Conservation (phyloP, 2,329 filamentous ascomycete genomes). For the Alternaria panax region DNA sequence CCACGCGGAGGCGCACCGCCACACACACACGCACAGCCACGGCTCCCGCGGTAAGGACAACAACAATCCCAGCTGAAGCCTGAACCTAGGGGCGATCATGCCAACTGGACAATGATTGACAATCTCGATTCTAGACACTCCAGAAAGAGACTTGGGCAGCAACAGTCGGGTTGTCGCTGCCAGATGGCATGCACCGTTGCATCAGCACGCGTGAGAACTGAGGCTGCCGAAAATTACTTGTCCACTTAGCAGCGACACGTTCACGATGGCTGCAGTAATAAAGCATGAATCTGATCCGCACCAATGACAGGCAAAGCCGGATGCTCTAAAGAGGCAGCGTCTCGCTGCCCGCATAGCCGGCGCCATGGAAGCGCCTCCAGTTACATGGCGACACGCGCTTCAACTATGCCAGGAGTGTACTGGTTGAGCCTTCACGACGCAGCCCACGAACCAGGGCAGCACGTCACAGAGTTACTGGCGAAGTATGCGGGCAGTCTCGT, state of each 20-base stretch:
- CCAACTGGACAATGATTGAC: slow-evolving; percentile 13
- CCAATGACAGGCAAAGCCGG: slow-evolving; percentile 11
- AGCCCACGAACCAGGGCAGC: slow-evolving; percentile 38
- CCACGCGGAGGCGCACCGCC: slow-evolving; percentile 8
- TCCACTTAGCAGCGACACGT: slow-evolving; percentile 45
- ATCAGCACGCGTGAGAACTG: slow-evolving; percentile 34
- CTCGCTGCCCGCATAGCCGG: slow-evolving; percentile 46
- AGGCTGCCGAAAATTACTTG: slow-evolving; percentile 24
- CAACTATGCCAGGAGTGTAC: slow-evolving; percentile 29
- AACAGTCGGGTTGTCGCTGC: slow-evolving; percentile 25
- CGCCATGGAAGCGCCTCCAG: slow-evolving; percentile 30
- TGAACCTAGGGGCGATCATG: slow-evolving; percentile 7
- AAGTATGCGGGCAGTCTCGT: slow-evolving; percentile 31
- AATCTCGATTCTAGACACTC: not conserved
- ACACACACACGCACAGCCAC: slow-evolving; percentile 6
- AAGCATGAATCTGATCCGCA: slow-evolving; percentile 3
- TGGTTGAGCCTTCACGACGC: slow-evolving; percentile 25
- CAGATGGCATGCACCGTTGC: slow-evolving; percentile 31
- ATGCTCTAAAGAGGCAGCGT: slow-evolving; percentile 28
- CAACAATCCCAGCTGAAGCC: slow-evolving; percentile 4
- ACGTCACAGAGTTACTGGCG: slow-evolving; percentile 40
- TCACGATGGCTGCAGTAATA: slow-evolving; percentile 34
- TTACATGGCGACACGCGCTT: slow-evolving; percentile 44
- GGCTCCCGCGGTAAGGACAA: slow-evolving; percentile 7
- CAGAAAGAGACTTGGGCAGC: slow-evolving; percentile 30